phyloP scores from a whole-genome alignment of 345 rosid species.

The Brassica cretica region DNA sequence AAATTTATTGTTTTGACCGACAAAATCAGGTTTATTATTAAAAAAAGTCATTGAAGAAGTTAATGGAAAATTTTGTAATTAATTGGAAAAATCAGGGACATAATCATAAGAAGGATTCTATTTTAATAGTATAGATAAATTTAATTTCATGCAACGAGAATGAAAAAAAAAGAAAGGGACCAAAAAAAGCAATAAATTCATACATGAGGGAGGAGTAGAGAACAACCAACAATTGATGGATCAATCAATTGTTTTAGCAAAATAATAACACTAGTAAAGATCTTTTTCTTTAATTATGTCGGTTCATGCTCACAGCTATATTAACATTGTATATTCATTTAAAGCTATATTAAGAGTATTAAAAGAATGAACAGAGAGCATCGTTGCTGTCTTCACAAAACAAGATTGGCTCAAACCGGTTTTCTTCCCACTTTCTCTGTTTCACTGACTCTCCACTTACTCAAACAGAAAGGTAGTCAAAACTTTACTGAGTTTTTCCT shows the following conservation, averaged over 20 bases:
- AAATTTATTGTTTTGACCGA: no score
- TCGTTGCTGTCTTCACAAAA: constrained; percentile 28
- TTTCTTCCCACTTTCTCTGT: not conserved
- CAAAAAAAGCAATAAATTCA: constrained; percentile 28
- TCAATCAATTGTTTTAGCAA: constrained; percentile 23
- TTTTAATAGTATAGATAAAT: no score
- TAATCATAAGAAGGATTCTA: no score
- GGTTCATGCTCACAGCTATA: constrained; percentile 32
- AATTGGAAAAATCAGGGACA: no score
- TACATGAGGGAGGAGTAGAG: constrained; percentile 26
- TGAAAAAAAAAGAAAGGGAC: not conserved
- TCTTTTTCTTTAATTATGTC: constrained; percentile 15
- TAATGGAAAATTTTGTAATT: no score
- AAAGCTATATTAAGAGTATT: not conserved
- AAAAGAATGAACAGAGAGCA: constrained; percentile 26
- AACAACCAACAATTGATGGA: constrained; percentile 34
- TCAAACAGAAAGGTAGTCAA: not conserved
- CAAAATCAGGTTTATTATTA: no score
- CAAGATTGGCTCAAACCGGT: not conserved
- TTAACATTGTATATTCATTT: constrained; percentile 20
- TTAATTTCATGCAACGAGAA: not conserved
- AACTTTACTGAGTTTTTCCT: not conserved
- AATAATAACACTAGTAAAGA: not conserved
- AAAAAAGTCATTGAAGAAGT: no score
- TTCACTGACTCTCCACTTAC: constrained; percentile 39